Evolutionary conservation across 495 filamentous ascomycete genomes (phyloP).

Genomic region (Apodospora peruviana): DNA sequence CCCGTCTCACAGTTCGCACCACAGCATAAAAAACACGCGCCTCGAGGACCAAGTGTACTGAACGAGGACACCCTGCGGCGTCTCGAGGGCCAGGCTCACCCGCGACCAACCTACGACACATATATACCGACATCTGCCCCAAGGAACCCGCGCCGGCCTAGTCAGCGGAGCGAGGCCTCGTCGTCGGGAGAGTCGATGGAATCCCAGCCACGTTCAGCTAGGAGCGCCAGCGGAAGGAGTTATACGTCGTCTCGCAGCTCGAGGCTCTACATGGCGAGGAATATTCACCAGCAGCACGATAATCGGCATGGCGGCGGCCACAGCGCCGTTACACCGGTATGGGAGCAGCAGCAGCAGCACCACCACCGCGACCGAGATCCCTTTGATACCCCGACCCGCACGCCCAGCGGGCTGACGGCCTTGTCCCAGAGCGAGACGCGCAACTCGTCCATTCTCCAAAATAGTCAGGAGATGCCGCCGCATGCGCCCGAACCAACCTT

Average conservation of each 20-base stretch:
- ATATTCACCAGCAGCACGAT: too few relatives aligned
- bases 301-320: too few relatives aligned
- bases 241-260: constrained; percentile 21
- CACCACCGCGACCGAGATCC: constrained; percentile 17
- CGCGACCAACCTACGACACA: constrained; percentile 13
- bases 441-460: neutral
- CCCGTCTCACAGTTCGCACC: constrained; percentile 13
- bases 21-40: neutral
- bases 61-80: constrained; percentile 31
- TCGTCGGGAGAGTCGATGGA: constrained; percentile 31
- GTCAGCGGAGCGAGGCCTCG: constrained; percentile 26
- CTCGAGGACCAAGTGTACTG: constrained; percentile 12
- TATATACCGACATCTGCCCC: constrained; percentile 17
- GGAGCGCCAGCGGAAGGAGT: constrained; percentile 17
- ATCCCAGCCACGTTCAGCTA: constrained; percentile 19
- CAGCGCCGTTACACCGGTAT: too few relatives aligned
- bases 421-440: constrained; percentile 6
- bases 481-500: constrained; percentile 21
- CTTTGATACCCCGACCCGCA: constrained; percentile 22
- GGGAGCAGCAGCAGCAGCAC: too few relatives aligned
- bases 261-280: constrained; percentile 12
- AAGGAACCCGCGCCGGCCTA: constrained; percentile 10
- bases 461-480: constrained; percentile 5
- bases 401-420: constrained; percentile 18
- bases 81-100: constrained; percentile 25